Evolutionary conservation across 371 early-diverging fungal genomes (phyloP), one percentile per base, ranked within the genome.

Genomic region (Haplosporangium sp.): DNA sequence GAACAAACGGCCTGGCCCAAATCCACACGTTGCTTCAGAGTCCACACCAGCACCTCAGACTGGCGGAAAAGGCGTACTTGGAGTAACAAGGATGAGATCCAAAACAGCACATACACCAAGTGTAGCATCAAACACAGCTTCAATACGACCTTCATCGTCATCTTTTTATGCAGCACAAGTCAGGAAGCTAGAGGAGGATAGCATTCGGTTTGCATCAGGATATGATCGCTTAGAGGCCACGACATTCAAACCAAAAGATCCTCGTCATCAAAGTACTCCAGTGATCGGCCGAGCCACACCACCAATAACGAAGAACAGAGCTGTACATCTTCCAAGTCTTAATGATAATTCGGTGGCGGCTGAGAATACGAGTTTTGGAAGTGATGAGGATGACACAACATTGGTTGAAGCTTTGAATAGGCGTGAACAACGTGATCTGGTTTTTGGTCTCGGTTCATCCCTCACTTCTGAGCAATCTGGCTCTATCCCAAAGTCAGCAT

Each of bases 111-210:
- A 74, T 53, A 53, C 75, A 9, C 71, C 75, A n/a, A 52, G 59
- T 19, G 56, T 55, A 1, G 79, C 71, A 9, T 68, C 75, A 8
- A 45, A 63, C 6, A 62, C 81, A 5, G 57, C 81, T 11, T 74
- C 74, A n/a, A 79, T 74, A 52, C 63, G 81, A 27, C 75, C 81
- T 0, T 79, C 75, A 0, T 44, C 64, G 0, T 79, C 81, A 1
- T 59, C 74, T 6, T 79, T 65, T 58, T 79, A 79, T 44, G 81
- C 81, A 15, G 81, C 71, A 6, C 81, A 79, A 38, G 65, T 79
- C 37, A 57, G 72, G 13, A 78, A 79, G 20, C 27, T 79, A 63
- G 81, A 79, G 38, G 81, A 79, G 40, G 81, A 79, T 2, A 79
- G 75, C 38, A 74, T 79, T 11, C 74, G 75, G 19, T 79, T 74